phyloP scores from a whole-genome alignment of 352 stramenopile genomes.

The Phytophthora pini region DNA sequence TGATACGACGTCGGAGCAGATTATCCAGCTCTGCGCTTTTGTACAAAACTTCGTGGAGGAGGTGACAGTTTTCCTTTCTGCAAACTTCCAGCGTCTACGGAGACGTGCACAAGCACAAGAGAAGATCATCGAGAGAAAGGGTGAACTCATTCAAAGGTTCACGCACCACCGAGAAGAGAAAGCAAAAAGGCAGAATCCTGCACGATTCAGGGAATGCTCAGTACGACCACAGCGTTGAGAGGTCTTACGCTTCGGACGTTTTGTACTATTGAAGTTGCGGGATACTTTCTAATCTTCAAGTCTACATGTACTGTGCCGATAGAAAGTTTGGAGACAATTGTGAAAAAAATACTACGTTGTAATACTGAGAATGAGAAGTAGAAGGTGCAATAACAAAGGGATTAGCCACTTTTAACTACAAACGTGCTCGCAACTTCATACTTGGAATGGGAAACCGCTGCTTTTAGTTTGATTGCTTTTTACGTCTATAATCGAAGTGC shows the following conservation, averaged over 20 bases:
- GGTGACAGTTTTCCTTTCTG: conserved; percentile 30
- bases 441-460: no score
- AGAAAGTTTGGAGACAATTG: background rate
- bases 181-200: conserved; percentile 41
- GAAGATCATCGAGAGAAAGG: conserved; percentile 68
- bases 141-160: conserved; percentile 62
- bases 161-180: conserved; percentile 67
- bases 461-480: no score
- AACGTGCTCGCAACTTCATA: no score
- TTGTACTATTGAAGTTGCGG: background rate
- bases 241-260: background rate
- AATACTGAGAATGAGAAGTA: no score
- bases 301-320: background rate
- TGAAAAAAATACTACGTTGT: background rate
- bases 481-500: no score
- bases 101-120: conserved; percentile 46
- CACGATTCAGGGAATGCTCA: conserved; percentile 60
- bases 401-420: no score
- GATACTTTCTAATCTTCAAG: no score
- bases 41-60: conserved; percentile 35
- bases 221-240: conserved; percentile 37
- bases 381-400: no score
- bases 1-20: conserved; percentile 24
- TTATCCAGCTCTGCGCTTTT: conserved; percentile 35
- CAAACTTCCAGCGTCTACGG: conserved; percentile 36